These are phyloP conservation scores for Fraxinus sp. DNA, from an alignment of 305 asterid genomes.

Conservation along the genomic window DNA sequence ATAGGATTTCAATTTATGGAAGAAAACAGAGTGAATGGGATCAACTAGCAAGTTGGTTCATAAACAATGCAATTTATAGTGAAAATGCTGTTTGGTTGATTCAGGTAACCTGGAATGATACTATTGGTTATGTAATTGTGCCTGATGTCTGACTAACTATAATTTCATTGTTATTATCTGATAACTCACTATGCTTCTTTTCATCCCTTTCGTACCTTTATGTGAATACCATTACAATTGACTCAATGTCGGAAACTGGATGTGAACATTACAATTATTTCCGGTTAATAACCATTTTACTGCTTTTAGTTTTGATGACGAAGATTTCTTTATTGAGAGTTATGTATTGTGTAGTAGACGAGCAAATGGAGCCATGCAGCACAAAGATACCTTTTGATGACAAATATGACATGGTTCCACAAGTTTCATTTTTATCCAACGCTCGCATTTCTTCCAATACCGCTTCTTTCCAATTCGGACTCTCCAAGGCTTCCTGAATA, in stretches of 20 bases:
- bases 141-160: slow-evolving; percentile 13
- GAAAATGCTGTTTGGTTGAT: slow-evolving; percentile 91
- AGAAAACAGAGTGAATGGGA: slow-evolving; percentile 97
- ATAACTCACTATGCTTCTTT: slow-evolving; percentile 2
- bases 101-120: slow-evolving; percentile 53
- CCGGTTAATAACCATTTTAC: not conserved
- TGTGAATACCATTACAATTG: not conserved
- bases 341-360: not conserved
- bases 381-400: not conserved
- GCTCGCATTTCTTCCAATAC: not conserved
- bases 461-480: not conserved
- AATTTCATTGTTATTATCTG: slow-evolving; percentile 5
- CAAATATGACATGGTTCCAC: not conserved
- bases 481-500: not conserved
- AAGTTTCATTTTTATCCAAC: not conserved
- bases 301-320: not conserved
- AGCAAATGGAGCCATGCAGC: not conserved
- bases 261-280: not conserved
- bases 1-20: slow-evolving; percentile 82
- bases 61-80: slow-evolving; percentile 70
- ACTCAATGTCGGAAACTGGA: not conserved
- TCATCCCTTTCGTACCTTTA: not conserved
- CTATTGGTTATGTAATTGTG: slow-evolving; percentile 15
- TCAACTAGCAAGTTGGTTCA: slow-evolving; percentile 89
- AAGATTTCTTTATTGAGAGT: not conserved